Evolutionary conservation across 345 rosid species (phyloP), one percentile per base, ranked within the genome.

Genomic region (Trapa incisa): DNA sequence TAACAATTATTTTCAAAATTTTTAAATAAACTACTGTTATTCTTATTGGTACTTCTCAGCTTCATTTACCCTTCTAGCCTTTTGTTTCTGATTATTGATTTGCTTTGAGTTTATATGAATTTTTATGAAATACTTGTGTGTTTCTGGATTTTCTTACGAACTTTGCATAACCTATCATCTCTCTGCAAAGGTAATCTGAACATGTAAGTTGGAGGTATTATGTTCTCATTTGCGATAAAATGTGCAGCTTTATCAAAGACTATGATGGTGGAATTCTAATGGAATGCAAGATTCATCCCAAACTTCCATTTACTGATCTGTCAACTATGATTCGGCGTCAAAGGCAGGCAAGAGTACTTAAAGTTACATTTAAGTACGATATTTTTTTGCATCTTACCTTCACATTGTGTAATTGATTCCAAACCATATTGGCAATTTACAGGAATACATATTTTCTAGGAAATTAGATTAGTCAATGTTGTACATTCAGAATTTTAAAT

Each of bases 211-310:
- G 52, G 37, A 29, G 52, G 7, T 43, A 39, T 39, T 14, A 41
- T 13, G 7, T 9, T 67, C 42, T 56, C 17, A 41, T 63, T 53
- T 50, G 50, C 62, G 64, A 47, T 57, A 64, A 65, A 36, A 15
- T 54, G 65, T 75, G 56, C 73, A 91, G 98, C 77, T 91, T 83
- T 70, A 91, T 95, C 70, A 95, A 92, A 83, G 99, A 95, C 71
- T 95, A 91, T 85, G 99, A 91, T 77, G 99, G 99, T 57, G 97
- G 97, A 66, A 88, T 95, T 75, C 91, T 95, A 39, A 95, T 95
- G 98, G 99, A 95, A 76, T 95, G 98, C 82, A 91, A 85, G 84
- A 92, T 95, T 65, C 90, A 88, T 79, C 97, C 96, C 65, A 91
- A 91, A 78, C 99, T 95, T 81, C 97, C 96, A 22, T 95, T 87